Evolutionary conservation across 2,329 filamentous ascomycete genomes (phyloP).

Genomic region (Lachnellula arida): DNA sequence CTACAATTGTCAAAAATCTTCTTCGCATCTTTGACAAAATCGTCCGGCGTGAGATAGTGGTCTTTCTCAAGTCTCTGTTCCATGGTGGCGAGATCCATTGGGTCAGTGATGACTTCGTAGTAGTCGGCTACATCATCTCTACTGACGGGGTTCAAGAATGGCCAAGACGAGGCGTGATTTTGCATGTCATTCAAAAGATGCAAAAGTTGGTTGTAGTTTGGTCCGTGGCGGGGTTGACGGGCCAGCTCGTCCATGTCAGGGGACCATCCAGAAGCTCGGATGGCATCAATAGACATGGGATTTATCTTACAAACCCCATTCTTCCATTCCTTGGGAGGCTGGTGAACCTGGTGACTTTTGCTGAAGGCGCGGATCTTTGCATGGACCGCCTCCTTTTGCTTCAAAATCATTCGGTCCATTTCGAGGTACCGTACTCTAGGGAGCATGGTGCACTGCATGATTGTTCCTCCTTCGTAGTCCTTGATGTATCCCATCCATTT

Average conservation of each 20-base stretch:
- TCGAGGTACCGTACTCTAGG: conserved; percentile 93
- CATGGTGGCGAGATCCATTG: conserved; percentile 96
- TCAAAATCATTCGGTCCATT: conserved; percentile 85
- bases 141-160: conserved; percentile 90
- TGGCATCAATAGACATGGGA: conserved; percentile 79
- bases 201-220: conserved; percentile 91
- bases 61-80: conserved; percentile 92
- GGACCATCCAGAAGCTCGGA: conserved; percentile 90
- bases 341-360: conserved; percentile 81
- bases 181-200: conserved; percentile 93
- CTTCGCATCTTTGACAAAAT: conserved; percentile 84
- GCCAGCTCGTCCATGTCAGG: conserved; percentile 97
- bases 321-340: conserved; percentile 81
- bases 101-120: conserved; percentile 96
- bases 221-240: conserved; percentile 88
- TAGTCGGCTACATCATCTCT: conserved; percentile 97
- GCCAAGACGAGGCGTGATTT: conserved; percentile 90
- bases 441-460: conserved; percentile 99
- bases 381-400: conserved; percentile 93
- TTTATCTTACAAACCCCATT: conserved; percentile 72
- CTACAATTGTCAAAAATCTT: conserved; percentile 94
- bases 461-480: conserved; percentile 96
- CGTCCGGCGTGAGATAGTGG: conserved; percentile 84
- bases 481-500: conserved; percentile 99
- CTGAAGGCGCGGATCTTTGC: conserved; percentile 92